Base-by-base conservation (phyloP, 2,329 filamentous ascomycete genomes). In the Grosmannia clavigera region DNA sequence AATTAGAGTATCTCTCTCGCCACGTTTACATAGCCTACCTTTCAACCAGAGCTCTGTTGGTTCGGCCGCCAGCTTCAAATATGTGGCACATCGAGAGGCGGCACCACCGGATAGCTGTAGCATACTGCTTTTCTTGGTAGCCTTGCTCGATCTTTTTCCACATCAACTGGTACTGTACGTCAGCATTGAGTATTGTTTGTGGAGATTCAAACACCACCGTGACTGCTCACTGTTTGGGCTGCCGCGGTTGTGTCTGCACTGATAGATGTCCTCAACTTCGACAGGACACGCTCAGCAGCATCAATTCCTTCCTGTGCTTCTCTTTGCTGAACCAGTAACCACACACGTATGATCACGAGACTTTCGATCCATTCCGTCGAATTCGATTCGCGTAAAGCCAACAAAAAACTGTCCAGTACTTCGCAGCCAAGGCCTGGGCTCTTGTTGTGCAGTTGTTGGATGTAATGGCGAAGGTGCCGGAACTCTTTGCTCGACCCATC, bases 101-200 rank as follows among this genome's bases (percentile, higher is more conserved):
- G 66, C 89, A 95, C 90, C 90, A 96, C 57, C 75, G 72, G 63
- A 86, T 80, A 1, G 86, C 81, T 16, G 75, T 64, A 2, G 77
- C 73, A 59, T 80, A 81, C 19, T 82, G 72, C 1, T 77, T 74
- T 38, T 80, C 76, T 1, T 72, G 72, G 63, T 81, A 83, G 16
- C 76, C 75, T 1, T 76, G 71, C 58, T 91, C 87, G n/a, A 88
- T 76, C 31, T 79, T 81, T 71, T 90, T 94, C 90, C 91, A 96
- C 3, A 96, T 73, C 3, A 96, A 71, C 87, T 92, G 62, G 5
- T n/a, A 6, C 48, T 12, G 25, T 27, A 12, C 48, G 22, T 51
- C 14, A n/a, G 27, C 38, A 16, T 16, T 52, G 11, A 29, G 12
- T 12, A 27, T 10, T 19, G 5, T 4, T 19, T 12, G 48, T 10